Evolutionary conservation across 2,329 filamentous ascomycete genomes (phyloP).

Genomic region (Talaromyces sp.): DNA sequence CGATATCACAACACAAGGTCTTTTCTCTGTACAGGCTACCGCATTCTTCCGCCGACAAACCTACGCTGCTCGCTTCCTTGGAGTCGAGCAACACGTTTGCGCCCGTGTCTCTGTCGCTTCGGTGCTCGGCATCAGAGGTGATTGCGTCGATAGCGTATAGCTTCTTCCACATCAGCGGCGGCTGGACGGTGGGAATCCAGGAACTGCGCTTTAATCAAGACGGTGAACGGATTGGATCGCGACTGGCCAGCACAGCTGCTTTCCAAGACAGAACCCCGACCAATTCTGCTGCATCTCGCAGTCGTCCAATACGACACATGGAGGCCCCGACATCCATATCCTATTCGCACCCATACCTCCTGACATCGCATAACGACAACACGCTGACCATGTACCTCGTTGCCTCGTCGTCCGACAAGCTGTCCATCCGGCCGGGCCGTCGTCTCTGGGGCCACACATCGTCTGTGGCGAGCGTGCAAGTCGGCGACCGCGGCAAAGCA

Average conservation of each 20-base stretch:
- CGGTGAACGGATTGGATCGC: slow-evolving; percentile 38
- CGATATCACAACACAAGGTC: slow-evolving; percentile 67
- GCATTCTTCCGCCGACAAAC: slow-evolving; percentile 20
- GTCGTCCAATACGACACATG: slow-evolving; percentile 29
- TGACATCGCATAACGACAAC: slow-evolving; percentile 80
- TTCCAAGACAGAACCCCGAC: slow-evolving; percentile 19
- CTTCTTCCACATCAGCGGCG: slow-evolving; percentile 67
- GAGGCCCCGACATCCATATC: slow-evolving; percentile 59
- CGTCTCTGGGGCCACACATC: slow-evolving; percentile 90
- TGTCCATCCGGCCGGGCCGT: slow-evolving; percentile 68
- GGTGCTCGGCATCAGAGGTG: slow-evolving; percentile 58
- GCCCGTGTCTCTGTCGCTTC: slow-evolving; percentile 76
- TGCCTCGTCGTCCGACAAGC: slow-evolving; percentile 59
- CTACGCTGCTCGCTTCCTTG: slow-evolving; percentile 68
- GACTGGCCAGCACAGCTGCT: slow-evolving; percentile 36
- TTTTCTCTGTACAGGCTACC: slow-evolving; percentile 70
- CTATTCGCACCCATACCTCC: slow-evolving; percentile 78
- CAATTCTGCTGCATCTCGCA: background rate
- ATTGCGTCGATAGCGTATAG: slow-evolving; percentile 86
- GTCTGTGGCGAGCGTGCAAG: slow-evolving; percentile 77
- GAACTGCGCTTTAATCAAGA: slow-evolving; percentile 65
- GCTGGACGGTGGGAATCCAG: slow-evolving; percentile 90
- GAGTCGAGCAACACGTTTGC: slow-evolving; percentile 73
- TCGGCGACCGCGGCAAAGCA: slow-evolving; percentile 78
- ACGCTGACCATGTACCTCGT: slow-evolving; percentile 79